Evolutionary conservation across 805 yeast genomes (phyloP), one percentile per base, ranked within the genome.

Genomic region (Saccharomycopsis selenospora): DNA sequence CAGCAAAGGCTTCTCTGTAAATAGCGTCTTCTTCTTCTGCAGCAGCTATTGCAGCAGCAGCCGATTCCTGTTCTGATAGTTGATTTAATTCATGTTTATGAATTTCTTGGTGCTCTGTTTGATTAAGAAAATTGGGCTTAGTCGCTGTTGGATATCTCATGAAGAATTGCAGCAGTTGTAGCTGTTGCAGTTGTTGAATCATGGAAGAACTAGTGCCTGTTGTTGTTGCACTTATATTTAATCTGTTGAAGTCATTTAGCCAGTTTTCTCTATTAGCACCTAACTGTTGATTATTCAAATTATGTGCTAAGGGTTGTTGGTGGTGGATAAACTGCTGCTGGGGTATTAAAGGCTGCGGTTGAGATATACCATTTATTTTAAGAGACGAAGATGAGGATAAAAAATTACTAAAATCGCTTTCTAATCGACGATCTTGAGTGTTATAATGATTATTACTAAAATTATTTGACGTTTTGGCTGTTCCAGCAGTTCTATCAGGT

Each of bases 1-100:
- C 58, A 18, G 55, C 55, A 48, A 67, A 66, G 1, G 62, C 63
- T 3, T 50, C 45, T 17, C 61, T 64, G 49, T 62, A 62, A 5
- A 55, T 24, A 40, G 40, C 51, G 38, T 51, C 50, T 38, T 47
- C 52, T 10, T 17, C 17, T 5, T 14, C n/a, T 10, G n/a, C 20
- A 33, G 8, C 18, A 14, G 38, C 17, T 5, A 33, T 14, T 10
- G n/a, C 20, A 33, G 8, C 18, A 14, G 18, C 5, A 33, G 10
- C 18, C 38, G n/a, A 5, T 33, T 33, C 20, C 38, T 33, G 38
- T 14, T 33, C 20, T 14, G n/a, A 20, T 20, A 14, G 38, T 10
- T 33, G 38, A 7, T 33, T 6, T 10, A 5, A 20, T 10, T 33
- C 38, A 33, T 14, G 17, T 10, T 33, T 33, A 14, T 33, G 38